phyloP scores from a whole-genome alignment of 2,329 filamentous ascomycete genomes.

The Neofusicoccum umdonicola region DNA sequence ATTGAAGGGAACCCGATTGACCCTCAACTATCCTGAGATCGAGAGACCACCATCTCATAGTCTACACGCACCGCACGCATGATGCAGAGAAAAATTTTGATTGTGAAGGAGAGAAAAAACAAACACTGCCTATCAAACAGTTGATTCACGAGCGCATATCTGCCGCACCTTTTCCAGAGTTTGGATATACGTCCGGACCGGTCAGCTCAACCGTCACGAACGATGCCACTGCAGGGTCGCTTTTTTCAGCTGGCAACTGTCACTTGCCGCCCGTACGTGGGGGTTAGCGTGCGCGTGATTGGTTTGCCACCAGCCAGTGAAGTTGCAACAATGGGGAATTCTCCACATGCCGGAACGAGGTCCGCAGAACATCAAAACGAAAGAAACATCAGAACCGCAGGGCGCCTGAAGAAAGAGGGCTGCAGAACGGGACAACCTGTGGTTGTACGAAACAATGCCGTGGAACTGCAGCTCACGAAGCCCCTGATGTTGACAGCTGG shows the following conservation, averaged over 20 bases:
- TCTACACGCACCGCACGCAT: background rate
- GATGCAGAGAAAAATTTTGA: background rate
- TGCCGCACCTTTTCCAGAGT: background rate
- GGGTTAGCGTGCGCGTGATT: background rate
- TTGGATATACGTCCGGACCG: background rate
- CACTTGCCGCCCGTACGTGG: background rate
- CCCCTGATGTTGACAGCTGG: background rate
- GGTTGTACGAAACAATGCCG: conserved; percentile 1
- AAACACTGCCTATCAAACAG: background rate
- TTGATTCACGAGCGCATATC: background rate
- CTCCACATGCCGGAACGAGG: background rate
- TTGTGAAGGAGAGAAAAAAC: background rate
- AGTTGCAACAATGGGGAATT: background rate
- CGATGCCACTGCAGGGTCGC: background rate
- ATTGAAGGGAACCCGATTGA: too few relatives aligned
- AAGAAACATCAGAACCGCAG: background rate
- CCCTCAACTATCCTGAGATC: too few relatives aligned
- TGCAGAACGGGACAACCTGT: background rate
- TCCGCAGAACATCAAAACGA: background rate
- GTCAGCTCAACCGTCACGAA: background rate
- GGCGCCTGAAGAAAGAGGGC: background rate
- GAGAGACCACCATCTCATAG: too few relatives aligned
- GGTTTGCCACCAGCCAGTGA: background rate
- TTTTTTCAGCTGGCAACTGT: background rate
- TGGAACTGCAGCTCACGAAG: background rate